Conservation (phyloP, 1,139 yeast genomes). For the Zygosaccharomyces sapae region DNA sequence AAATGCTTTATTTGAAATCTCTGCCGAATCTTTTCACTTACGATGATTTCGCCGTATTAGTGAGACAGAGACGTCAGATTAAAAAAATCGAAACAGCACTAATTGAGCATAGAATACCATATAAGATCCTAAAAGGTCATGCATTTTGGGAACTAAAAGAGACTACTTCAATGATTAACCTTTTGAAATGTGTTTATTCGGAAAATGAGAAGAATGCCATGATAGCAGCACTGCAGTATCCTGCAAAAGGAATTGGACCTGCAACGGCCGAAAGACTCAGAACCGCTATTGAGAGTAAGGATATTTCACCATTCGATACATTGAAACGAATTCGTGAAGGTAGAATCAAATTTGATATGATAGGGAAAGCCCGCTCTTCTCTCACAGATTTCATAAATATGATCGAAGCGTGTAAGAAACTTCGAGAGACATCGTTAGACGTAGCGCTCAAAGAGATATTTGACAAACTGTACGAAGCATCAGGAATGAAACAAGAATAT, state of each 20-base stretch:
- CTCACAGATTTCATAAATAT: slow-evolving; percentile 23
- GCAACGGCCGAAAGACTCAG: slow-evolving; percentile 46
- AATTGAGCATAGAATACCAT: slow-evolving; percentile 54
- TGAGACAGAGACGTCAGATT: slow-evolving; percentile 59
- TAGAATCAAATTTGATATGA: slow-evolving; percentile 17
- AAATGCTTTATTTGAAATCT: slow-evolving; percentile 45
- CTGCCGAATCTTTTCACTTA: slow-evolving; percentile 42
- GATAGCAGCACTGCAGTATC: slow-evolving; percentile 53
- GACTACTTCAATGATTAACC: slow-evolving; percentile 57
- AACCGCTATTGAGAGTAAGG: slow-evolving; percentile 18
- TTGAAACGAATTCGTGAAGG: slow-evolving; percentile 22
- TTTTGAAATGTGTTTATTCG: slow-evolving; percentile 57
- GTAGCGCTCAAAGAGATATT: slow-evolving; percentile 27
- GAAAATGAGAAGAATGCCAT: slow-evolving; percentile 58
- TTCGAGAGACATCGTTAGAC: slow-evolving; percentile 18
- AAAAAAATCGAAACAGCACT: slow-evolving; percentile 60
- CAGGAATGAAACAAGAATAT: slow-evolving; percentile 31
- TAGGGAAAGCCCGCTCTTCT: slow-evolving; percentile 23
- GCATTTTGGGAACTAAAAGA: slow-evolving; percentile 81
- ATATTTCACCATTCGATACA: slow-evolving; percentile 23
- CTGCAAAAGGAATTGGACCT: slow-evolving; percentile 70
- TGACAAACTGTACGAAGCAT: slow-evolving; percentile 30
- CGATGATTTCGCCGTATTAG: slow-evolving; percentile 66
- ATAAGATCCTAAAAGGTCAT: slow-evolving; percentile 61
- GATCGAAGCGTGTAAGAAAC: slow-evolving; percentile 24